Base-by-base conservation (phyloP, 495 filamentous ascomycete genomes). In the Penicillium maclennaniae region DNA sequence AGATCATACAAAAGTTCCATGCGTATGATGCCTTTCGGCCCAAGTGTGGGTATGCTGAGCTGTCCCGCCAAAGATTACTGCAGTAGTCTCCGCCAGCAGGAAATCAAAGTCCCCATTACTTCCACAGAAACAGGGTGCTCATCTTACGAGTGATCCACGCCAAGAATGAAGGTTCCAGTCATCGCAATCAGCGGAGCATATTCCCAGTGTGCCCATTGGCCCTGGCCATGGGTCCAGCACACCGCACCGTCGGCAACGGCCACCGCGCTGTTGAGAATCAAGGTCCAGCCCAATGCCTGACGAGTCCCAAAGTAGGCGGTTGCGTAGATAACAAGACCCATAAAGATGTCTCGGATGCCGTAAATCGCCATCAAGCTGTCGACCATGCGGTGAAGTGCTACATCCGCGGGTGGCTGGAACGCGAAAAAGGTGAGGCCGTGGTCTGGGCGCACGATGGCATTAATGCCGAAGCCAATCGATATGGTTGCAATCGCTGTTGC, bases 131-230 rank as follows among this genome's bases (percentile, higher is more conserved):
- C 8, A 25, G n/a, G 25, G 10, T 12, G n/a, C 17, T 34, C 31
- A 12, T 34, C 31, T 34, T 12, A 34, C 3, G 31, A 4, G 31
- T 12, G 31, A 14, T 34, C 10, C 23, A 36, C 23, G 23, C 45
- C 50, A 25, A 54, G 46, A 15, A 50, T 36, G 60, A 69, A 31
- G 43, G 47, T 58, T 26, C 74, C 76, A 40, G 75, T 56, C 12
- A 59, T 51, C 14, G 61, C 54, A 23, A 77, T 46, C 44, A 76
- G 45, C 14, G 75, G 76, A 19, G 75, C 78, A 68, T 82, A 82
- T 7, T 74, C 70, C 77, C 78, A 83, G 58, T 83, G 81, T 60
- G 69, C 73, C 79, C 75, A 76, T 55, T 81, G 59, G 19, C 77
- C 79, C 25, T 65, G 54, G 9, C 72, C 74, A 44, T 73, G 58